Evolutionary conservation across 768 basidiomycete species (phyloP).

Genomic region (Sutorius australiensis): DNA sequence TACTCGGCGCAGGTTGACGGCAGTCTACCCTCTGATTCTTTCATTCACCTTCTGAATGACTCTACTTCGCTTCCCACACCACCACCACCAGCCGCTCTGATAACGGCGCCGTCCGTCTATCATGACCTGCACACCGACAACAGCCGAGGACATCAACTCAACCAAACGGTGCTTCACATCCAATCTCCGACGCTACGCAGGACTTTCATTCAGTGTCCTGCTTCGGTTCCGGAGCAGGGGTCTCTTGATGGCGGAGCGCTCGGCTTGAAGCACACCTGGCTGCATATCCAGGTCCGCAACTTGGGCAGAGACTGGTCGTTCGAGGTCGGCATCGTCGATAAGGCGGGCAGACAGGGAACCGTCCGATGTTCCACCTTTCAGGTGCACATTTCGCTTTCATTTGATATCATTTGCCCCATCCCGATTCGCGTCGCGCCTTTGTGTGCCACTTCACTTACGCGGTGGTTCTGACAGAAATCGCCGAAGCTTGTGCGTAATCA

Average conservation of each 20-base stretch:
- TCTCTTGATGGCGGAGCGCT: constrained; percentile 32
- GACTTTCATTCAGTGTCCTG: constrained; percentile 67
- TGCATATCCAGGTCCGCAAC: constrained; percentile 72
- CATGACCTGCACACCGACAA: constrained; percentile 27
- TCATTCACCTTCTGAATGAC: constrained; percentile 63
- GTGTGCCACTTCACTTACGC: constrained; percentile 6
- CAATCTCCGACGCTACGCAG: constrained; percentile 70
- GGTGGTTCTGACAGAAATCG: constrained; percentile 40
- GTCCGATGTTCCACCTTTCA: constrained; percentile 78
- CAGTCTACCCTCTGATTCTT: constrained; percentile 56
- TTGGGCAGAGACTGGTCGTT: constrained; percentile 68
- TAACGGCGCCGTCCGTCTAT: constrained; percentile 38
- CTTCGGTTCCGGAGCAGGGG: constrained; percentile 19
- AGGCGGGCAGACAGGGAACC: constrained; percentile 51
- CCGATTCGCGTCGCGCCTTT: not conserved
- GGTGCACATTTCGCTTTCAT: constrained; percentile 38
- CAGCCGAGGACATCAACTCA: constrained; percentile 38
- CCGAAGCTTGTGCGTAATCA: constrained; percentile 46
- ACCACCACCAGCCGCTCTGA: constrained; percentile 41
- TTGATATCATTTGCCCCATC: not conserved
- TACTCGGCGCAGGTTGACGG: constrained; percentile 49
- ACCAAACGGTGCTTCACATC: constrained; percentile 72
- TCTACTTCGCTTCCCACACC: constrained; percentile 46
- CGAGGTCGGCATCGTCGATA: constrained; percentile 72
- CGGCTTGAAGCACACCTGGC: constrained; percentile 66